phyloP scores from a whole-genome alignment of 192 early-diverging fungal species.

The Rhizoclosmatium sp. region DNA sequence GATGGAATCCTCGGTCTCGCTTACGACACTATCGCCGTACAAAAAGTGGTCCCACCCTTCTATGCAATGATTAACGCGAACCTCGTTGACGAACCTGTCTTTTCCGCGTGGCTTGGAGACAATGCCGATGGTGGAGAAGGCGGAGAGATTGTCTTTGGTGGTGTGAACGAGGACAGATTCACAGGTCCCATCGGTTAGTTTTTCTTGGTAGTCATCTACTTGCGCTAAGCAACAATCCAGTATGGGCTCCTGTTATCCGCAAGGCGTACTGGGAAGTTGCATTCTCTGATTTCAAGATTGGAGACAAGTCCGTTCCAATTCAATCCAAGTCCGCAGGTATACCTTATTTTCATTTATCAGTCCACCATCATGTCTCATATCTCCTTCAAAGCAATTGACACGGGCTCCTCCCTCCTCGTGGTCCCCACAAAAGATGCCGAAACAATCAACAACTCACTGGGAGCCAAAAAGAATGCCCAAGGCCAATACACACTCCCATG shows the following conservation, averaged over 20 bases:
- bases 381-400: conserved; percentile 81
- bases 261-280: conserved; percentile 99
- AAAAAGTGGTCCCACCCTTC: conserved; percentile 90
- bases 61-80: conserved; percentile 84
- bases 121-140: conserved; percentile 71
- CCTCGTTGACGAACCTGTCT: conserved; percentile 84
- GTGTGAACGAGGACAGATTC: conserved; percentile 78
- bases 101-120: conserved; percentile 89
- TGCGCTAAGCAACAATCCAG: conserved; percentile 20
- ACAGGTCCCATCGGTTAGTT: conserved; percentile 55
- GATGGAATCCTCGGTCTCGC: conserved; percentile 96
- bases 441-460: conserved; percentile 87
- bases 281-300: conserved; percentile 79
- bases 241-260: conserved; percentile 86
- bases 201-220: background rate
- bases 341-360: background rate
- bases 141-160: conserved; percentile 93
- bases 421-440: conserved; percentile 81
- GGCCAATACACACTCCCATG: conserved; percentile 94
- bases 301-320: conserved; percentile 68
- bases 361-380: background rate
- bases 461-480: conserved; percentile 90
- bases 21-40: conserved; percentile 81
- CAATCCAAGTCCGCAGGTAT: conserved; percentile 36
- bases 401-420: conserved; percentile 86